A percentile compares a stretch with the other conserved stretches of the same genome.
phyloP scores from a whole-genome alignment of 1,139 yeast species.

The Kurtzmaniella quercitrusa region DNA sequence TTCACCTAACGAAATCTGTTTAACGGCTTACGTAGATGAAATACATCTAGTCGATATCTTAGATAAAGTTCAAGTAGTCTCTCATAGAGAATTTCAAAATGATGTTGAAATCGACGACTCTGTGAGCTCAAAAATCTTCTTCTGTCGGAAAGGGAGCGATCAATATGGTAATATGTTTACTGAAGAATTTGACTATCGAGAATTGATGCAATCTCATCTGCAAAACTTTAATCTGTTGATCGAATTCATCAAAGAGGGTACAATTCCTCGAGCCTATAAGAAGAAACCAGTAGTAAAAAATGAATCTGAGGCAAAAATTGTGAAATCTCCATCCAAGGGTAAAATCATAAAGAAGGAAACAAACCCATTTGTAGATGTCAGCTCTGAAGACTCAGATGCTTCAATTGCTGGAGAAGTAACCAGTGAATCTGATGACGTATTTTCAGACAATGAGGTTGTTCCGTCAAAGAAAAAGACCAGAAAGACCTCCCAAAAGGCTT shows the following conservation, averaged over 20 bases:
- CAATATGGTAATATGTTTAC: conserved; percentile 28
- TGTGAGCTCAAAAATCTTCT: conserved; percentile 20
- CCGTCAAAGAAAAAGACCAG: conserved; percentile 4
- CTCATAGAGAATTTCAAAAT: conserved; percentile 18
- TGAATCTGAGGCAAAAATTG: not conserved
- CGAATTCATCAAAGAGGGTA: conserved; percentile 19
- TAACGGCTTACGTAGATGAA: conserved; percentile 36
- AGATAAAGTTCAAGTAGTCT: conserved; percentile 31
- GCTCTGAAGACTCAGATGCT: not conserved
- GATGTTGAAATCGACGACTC: conserved; percentile 29
- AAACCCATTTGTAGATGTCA: not conserved
- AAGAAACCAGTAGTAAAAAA: conserved; percentile 5
- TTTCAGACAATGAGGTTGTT: conserved; percentile 4
- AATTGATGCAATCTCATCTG: conserved; percentile 17
- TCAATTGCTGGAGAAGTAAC: not conserved
- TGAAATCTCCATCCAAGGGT: not conserved
- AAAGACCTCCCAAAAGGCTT: conserved; percentile 4
- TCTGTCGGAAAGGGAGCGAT: conserved; percentile 39
- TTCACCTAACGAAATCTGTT: conserved; percentile 35
- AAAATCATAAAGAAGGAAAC: conserved; percentile 7
- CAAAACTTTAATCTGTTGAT: conserved; percentile 23
- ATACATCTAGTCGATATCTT: conserved; percentile 26
- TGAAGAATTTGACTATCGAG: conserved; percentile 31
- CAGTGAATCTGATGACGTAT: conserved; percentile 1
- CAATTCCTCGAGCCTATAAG: conserved; percentile 21